Percentiles rank a stretch among this genome's conserved stretches.
phyloP scores from a whole-genome alignment of 2,329 filamentous ascomycete species.

The Aureobasidium vineae region DNA sequence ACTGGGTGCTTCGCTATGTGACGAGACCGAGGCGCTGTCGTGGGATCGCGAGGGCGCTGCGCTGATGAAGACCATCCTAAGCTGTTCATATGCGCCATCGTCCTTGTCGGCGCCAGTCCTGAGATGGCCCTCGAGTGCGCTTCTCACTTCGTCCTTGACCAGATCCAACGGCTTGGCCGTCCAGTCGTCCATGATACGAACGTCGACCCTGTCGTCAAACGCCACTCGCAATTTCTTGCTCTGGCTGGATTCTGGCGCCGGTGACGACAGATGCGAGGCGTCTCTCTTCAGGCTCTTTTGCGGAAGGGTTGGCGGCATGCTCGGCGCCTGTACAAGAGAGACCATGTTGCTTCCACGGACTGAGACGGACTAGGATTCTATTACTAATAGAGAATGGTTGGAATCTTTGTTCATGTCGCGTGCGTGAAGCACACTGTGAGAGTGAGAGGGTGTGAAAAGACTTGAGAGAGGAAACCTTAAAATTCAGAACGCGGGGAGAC shows the following conservation, averaged over 20 bases:
- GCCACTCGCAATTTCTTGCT: slow-evolving; percentile 50
- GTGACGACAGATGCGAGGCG: slow-evolving; percentile 39
- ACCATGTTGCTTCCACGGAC: slow-evolving; percentile 34
- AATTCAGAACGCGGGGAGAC: slow-evolving; percentile 5
- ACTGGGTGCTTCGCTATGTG: slow-evolving; percentile 47
- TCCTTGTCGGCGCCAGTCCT: slow-evolving; percentile 48
- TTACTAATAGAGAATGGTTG: slow-evolving; percentile 7
- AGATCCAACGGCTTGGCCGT: slow-evolving; percentile 56
- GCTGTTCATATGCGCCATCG: slow-evolving; percentile 56
- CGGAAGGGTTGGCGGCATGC: slow-evolving; percentile 38
- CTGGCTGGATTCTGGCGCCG: slow-evolving; percentile 37
- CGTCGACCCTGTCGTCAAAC: slow-evolving; percentile 50
- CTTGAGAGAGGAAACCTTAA: slow-evolving; percentile 9
- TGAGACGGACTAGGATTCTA: slow-evolving; percentile 2
- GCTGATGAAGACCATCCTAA: slow-evolving; percentile 54
- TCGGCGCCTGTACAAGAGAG: slow-evolving; percentile 34
- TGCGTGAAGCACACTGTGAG: slow-evolving; percentile 19
- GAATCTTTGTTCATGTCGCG: slow-evolving; percentile 22
- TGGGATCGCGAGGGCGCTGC: slow-evolving; percentile 42
- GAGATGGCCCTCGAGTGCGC: slow-evolving; percentile 44
- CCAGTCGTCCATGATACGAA: slow-evolving; percentile 47
- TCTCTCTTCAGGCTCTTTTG: slow-evolving; percentile 40
- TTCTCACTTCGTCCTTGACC: slow-evolving; percentile 60
- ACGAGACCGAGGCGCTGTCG: slow-evolving; percentile 30
- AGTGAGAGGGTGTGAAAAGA: slow-evolving; percentile 10